Evolutionary conservation across 352 stramenopile genomes (phyloP), one percentile per base, ranked within the genome.

Genomic region (Pythium aquatile): DNA sequence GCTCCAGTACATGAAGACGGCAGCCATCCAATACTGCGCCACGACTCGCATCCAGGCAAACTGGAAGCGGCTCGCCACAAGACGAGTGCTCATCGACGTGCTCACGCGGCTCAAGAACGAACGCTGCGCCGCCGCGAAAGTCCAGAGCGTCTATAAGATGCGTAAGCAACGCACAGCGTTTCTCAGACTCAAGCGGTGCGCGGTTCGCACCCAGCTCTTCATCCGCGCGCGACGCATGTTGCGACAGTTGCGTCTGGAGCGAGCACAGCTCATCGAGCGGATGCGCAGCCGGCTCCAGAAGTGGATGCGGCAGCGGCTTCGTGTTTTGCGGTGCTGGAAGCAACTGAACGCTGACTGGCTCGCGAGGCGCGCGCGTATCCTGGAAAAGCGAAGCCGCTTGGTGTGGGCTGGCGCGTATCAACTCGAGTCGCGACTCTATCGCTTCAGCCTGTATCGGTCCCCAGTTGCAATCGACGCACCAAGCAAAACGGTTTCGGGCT

Each of bases 291-390:
- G 71, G 9, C 64, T 91, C 5, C 65, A 87, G 13, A 56, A 51
- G 11, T 91, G 79, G 82, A 87, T 86, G 78, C 69, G 65, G 1
- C 48, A 61, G 14, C 67, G 77, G 0, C 63, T 88, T 3, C 71
- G 73, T 16, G 55, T 81, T 1, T 44, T 90, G 39, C 66, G 68
- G 5, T 69, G 58, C 58, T 90, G 83, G 83, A 87, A 84, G 35
- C 39, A 56, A 35, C n/a, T 77, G 13, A 85, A 90, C 37, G 74
- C 66, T 6, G 46, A 48, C 17, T 85, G 74, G 61, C 69, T 79
- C 16, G 72, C 73, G 20, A 66, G 79, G 2, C 73, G 76, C 6
- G 74, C 75, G 4, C 67, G 77, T 20, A 84, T 88, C 20, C 74
- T 63, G 37, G 71, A 70, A 16, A 90, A 88, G 61, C 66, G 74